A percentile compares a stretch with the other conserved stretches of the same genome.
Conservation (phyloP, 2,329 filamentous ascomycete species). For the Fusarium equiseti region DNA sequence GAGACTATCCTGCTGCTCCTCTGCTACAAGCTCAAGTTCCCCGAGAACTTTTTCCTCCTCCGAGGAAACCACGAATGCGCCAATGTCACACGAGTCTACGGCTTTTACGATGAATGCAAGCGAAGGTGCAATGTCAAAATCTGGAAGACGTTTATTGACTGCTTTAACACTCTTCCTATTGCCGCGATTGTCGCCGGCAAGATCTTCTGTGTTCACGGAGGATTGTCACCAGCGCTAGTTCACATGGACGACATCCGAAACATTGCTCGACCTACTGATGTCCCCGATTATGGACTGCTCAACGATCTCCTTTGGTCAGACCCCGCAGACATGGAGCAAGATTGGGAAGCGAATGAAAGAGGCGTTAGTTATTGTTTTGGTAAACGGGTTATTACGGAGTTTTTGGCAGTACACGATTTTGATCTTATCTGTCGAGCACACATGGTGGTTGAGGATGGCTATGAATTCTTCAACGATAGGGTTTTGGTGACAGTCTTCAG, state of each 20-base stretch:
- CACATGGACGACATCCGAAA: conserved; percentile 99
- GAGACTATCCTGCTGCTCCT: conserved; percentile 98
- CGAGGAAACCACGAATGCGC: conserved; percentile 99
- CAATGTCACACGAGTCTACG: conserved; percentile 98
- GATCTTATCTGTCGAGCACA: conserved; percentile 97
- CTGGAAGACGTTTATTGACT: conserved; percentile 99
- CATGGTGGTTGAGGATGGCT: conserved; percentile 99
- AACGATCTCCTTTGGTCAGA: conserved; percentile 98
- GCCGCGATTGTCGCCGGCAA: conserved; percentile 99
- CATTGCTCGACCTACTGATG: conserved; percentile 94
- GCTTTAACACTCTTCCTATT: conserved; percentile 99
- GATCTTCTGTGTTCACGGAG: conserved; percentile 99
- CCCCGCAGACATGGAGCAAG: conserved; percentile 96
- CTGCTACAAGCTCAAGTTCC: conserved; percentile 99
- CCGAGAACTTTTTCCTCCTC: conserved; percentile 99
- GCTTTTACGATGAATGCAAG: conserved; percentile 99
- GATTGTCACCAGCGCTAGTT: conserved; percentile 88
- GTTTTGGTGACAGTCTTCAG: conserved; percentile 97
- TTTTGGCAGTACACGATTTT: conserved; percentile 93
- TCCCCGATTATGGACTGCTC: conserved; percentile 94
- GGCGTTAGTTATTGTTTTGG: conserved; percentile 99
- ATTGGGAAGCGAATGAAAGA: conserved; percentile 97
- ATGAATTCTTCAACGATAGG: conserved; percentile 97
- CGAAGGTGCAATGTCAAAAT: conserved; percentile 99
- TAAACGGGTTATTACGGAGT: conserved; percentile 97